Evolutionary conservation across 2,329 filamentous ascomycete species (phyloP).

Genomic region (Tympanopsis confertula): DNA sequence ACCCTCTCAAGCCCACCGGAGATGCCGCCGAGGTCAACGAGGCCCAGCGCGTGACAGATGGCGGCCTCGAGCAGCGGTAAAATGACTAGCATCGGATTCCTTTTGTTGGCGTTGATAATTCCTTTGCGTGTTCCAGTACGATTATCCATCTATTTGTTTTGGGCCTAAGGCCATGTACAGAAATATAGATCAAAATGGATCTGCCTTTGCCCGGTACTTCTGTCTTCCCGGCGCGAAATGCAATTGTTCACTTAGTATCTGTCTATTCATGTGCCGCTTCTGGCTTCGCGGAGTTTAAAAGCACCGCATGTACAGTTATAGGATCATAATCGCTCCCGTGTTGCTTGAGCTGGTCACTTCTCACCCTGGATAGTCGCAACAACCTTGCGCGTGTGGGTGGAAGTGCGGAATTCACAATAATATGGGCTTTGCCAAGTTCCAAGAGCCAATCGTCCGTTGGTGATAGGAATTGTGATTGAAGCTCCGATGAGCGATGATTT

Average conservation of each 20-base stretch:
- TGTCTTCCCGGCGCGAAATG: no score
- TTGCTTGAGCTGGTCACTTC: slow-evolving; percentile 26
- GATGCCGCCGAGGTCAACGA: not conserved
- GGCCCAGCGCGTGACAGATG: not conserved
- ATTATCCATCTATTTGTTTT: no score
- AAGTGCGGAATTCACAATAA: slow-evolving; percentile 79
- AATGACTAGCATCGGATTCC: not conserved
- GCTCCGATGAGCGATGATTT: slow-evolving; percentile 84
- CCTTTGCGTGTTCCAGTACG: no score
- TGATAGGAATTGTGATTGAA: slow-evolving; percentile 82
- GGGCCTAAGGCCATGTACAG: no score
- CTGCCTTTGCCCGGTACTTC: no score
- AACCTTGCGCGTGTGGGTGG: slow-evolving; percentile 67
- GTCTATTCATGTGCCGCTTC: no score
- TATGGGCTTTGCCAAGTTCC: slow-evolving; percentile 82
- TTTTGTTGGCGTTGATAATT: slow-evolving; percentile 1
- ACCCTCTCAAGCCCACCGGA: slow-evolving; percentile 47
- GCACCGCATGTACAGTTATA: no score
- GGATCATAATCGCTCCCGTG: not conserved
- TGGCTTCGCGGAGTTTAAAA: no score
- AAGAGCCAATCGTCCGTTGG: slow-evolving; percentile 64
- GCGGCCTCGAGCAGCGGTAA: not conserved
- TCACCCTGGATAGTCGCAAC: slow-evolving; percentile 93
- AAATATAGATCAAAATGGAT: no score
- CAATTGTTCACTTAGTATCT: no score